Conservation (phyloP, 352 stramenopile genomes). For the Globisporangium iwayamae region DNA sequence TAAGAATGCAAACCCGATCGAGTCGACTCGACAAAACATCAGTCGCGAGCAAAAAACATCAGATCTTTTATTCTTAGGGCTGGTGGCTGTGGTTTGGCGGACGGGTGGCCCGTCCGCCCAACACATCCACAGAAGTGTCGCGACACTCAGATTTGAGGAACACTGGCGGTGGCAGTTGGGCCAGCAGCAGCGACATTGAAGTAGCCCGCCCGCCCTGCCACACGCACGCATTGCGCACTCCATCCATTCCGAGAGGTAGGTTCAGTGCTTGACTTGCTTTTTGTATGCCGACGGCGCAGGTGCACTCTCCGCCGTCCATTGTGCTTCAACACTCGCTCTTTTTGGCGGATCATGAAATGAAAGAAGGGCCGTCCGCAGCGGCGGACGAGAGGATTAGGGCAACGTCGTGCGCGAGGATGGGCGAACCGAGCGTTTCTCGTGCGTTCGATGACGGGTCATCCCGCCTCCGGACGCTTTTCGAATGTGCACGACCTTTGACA, state of each 20-base stretch:
- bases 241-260: neutral
- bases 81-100: neutral
- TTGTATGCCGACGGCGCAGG: neutral
- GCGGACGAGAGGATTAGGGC: neutral
- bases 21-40: neutral
- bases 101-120: neutral
- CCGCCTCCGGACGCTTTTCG: conserved; percentile 2
- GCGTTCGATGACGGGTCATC: neutral
- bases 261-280: neutral
- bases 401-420: neutral
- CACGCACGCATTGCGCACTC: neutral
- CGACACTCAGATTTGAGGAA: too few relatives aligned
- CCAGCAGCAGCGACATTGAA: neutral
- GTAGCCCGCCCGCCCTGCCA: neutral
- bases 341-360: neutral
- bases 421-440: neutral
- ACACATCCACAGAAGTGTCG: too few relatives aligned
- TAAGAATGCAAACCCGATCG: neutral
- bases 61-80: neutral
- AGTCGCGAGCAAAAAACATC: neutral
- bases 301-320: conserved; percentile 3
- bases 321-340: conserved; percentile 9
- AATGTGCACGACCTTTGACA: neutral
- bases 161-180: neutral
- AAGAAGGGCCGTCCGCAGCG: neutral